Evolutionary conservation across 2,329 filamentous ascomycete genomes (phyloP), one percentile per base, ranked within the genome.

Genomic region (Fusarium haematococcum): DNA sequence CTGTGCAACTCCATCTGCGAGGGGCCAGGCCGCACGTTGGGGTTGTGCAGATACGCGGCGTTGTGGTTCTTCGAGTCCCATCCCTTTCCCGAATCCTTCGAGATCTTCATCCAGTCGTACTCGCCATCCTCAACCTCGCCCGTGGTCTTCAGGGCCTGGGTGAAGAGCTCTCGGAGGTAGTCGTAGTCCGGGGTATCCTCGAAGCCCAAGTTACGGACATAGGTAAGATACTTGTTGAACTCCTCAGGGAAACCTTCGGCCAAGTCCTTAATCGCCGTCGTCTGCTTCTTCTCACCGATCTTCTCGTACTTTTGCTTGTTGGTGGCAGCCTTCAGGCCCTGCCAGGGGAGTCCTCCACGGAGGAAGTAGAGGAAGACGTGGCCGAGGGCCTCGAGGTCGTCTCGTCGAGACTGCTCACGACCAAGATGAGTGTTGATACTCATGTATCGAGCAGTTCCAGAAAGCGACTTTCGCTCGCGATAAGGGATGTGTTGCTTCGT

Each of bases 201-300:
- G 81, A 99, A 99, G 67, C 97, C 97, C 59, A 99, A 92, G 84
- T 98, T 98, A 76, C 97, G 94, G 67, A 98, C 97, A 80, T 99
- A 98, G 76, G 93, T 97, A 66, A 99, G 88, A 84, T 99, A 99
- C 85, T 98, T 97, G 88, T 93, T 97, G 84, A 99, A 97, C 85
- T 99, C 95, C 82, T 98, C 94, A 75, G 97, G 96, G 85, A 97
- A 98, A 61, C 95, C 93, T 78, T 98, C 95, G 82, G 96, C 98
- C 18, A 99, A 91, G 79, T 99, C 97, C 87, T 98, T 98, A 86
- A 99, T 97, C 6, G 91, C 91, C 25, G 97, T 98, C 0, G 96
- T 98, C 87, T 98, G 97, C 88, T 99, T 99, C 93, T 99, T 98
- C 88, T 99, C 96, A 54, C 97, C 97, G 84, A 99, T 99, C 90